These are phyloP conservation scores for Gigaspora rosea DNA, from an alignment of 192 early-diverging fungal species.

Conservation along the genomic window DNA sequence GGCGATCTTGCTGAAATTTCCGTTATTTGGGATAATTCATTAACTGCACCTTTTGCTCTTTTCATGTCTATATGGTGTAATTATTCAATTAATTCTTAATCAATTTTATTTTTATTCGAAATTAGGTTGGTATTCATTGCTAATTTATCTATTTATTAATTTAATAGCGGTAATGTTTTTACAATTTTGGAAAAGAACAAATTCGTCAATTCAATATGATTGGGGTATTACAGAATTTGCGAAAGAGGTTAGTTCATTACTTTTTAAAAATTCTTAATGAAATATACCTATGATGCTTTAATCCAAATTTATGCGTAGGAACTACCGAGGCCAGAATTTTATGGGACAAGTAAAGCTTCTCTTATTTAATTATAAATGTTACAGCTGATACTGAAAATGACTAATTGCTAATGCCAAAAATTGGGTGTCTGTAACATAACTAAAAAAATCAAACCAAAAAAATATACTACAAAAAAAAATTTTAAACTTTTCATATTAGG, in stretches of 20 bases:
- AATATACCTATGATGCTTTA: too few relatives aligned
- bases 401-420: too few relatives aligned
- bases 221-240: constrained; percentile 62
- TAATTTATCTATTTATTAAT: not conserved
- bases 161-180: constrained; percentile 50
- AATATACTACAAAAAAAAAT: too few relatives aligned
- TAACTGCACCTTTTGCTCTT: constrained; percentile 58
- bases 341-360: constrained; percentile 40
- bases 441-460: not conserved
- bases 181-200: constrained; percentile 65
- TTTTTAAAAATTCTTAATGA: too few relatives aligned
- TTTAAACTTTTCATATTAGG: too few relatives aligned
- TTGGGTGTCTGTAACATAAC: too few relatives aligned
- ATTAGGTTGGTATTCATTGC: not conserved
- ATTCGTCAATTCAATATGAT: constrained; percentile 46
- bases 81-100: not conserved
- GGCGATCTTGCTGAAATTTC: not conserved
- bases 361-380: too few relatives aligned
- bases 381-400: too few relatives aligned
- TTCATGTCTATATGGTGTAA: constrained; percentile 64
- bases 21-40: constrained; percentile 60
- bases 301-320: constrained; percentile 30
- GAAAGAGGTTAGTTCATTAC: constrained; percentile 12
- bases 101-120: not conserved
- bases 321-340: constrained; percentile 60